Evolutionary conservation across 495 filamentous ascomycete species (phyloP).

Genomic region (Aspergillus panamensis): DNA sequence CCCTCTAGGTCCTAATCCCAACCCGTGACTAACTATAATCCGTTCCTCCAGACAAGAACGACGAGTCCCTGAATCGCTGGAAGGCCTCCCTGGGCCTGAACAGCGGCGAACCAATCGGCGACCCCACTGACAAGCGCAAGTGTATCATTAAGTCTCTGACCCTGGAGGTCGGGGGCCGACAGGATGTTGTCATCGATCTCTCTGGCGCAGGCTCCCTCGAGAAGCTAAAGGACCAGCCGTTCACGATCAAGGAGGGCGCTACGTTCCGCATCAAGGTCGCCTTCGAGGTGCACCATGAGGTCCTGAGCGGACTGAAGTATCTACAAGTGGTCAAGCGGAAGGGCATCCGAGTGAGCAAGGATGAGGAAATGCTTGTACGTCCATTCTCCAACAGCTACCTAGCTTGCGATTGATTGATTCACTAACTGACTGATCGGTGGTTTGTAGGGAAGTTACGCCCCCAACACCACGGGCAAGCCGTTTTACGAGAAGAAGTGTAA

Average conservation of each 20-base stretch:
- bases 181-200: slow-evolving; percentile 83
- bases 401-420: neutral
- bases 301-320: slow-evolving; percentile 91
- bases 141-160: slow-evolving; percentile 89
- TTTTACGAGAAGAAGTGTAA: slow-evolving; percentile 87
- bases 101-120: slow-evolving; percentile 57
- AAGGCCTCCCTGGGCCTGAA: slow-evolving; percentile 89
- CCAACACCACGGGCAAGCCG: slow-evolving; percentile 79
- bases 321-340: slow-evolving; percentile 87
- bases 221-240: slow-evolving; percentile 78
- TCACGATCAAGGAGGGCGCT: slow-evolving; percentile 94
- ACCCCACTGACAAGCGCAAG: slow-evolving; percentile 74
- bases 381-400: neutral
- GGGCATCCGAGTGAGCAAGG: slow-evolving; percentile 79
- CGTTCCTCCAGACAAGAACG: slow-evolving; percentile 52
- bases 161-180: slow-evolving; percentile 72
- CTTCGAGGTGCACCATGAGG: slow-evolving; percentile 94
- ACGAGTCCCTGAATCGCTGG: slow-evolving; percentile 94
- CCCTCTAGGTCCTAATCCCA: neutral
- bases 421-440: neutral
- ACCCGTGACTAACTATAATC: slow-evolving; percentile 9
- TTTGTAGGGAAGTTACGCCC: slow-evolving; percentile 75
- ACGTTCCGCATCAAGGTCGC: slow-evolving; percentile 87
- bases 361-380: slow-evolving; percentile 93
- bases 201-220: slow-evolving; percentile 58